A percentile compares a stretch with the other conserved stretches of the same genome.
phyloP scores from a whole-genome alignment of 2,329 filamentous ascomycete species.

The Thermothelomyces thermophilus region DNA sequence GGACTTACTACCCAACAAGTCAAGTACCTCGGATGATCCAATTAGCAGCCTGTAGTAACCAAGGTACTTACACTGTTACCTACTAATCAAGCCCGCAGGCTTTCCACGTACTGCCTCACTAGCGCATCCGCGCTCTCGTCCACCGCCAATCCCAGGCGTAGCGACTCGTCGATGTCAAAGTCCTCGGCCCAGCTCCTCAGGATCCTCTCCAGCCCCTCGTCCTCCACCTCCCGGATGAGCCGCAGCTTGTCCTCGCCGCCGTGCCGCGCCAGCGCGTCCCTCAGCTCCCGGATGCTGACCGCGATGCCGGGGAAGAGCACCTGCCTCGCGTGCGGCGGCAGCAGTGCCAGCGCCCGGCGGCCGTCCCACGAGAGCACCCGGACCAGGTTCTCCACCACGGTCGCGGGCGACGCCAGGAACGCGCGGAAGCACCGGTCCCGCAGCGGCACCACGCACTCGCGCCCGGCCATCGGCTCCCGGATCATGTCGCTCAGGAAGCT shows the following conservation, averaged over 20 bases:
- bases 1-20: too few relatives aligned
- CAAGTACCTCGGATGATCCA: too few relatives aligned
- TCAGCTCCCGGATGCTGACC: constrained; percentile 52
- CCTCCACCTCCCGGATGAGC: constrained; percentile 48
- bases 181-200: constrained; percentile 54
- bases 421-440: constrained; percentile 43
- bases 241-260: constrained; percentile 49
- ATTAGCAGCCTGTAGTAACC: too few relatives aligned
- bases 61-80: too few relatives aligned
- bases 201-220: constrained; percentile 49
- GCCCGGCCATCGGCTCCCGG: constrained; percentile 52
- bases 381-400: constrained; percentile 47
- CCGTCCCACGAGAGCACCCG: constrained; percentile 37
- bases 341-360: too few relatives aligned
- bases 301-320: constrained; percentile 54
- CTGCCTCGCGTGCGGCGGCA: constrained; percentile 43
- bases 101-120: constrained; percentile 49
- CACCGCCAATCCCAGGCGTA: constrained; percentile 44
- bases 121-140: constrained; percentile 48
- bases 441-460: constrained; percentile 47
- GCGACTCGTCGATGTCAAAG: constrained; percentile 46
- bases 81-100: constrained; percentile 23
- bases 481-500: constrained; percentile 60
- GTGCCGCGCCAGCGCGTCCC: constrained; percentile 50
- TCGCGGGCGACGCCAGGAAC: constrained; percentile 49